These are phyloP conservation scores for Pythium inflatum DNA, from an alignment of 352 stramenopile genomes.

Conservation along the genomic window DNA sequence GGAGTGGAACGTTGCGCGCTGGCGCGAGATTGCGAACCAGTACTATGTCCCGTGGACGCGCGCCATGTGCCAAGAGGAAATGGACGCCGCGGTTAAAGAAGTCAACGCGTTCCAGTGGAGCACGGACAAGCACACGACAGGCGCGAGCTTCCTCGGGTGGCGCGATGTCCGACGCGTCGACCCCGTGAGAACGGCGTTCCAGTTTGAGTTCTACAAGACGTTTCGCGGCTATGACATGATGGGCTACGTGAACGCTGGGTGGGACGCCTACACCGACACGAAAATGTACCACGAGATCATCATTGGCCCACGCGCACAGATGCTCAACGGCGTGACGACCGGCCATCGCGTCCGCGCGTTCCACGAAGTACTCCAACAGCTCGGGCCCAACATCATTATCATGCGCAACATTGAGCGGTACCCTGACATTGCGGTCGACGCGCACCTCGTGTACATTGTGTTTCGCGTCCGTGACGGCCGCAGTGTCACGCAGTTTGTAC, in stretches of 20 bases:
- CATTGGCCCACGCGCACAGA: too few relatives aligned
- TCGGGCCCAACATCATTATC: not conserved
- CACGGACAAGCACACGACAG: not conserved
- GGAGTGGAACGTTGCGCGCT: not conserved
- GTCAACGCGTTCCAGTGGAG: slow-evolving; percentile 8
- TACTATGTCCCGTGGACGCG: slow-evolving; percentile 5
- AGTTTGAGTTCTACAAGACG: slow-evolving; percentile 16
- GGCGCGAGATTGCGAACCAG: not conserved
- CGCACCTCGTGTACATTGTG: not conserved
- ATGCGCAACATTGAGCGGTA: not conserved
- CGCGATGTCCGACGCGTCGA: slow-evolving; percentile 11
- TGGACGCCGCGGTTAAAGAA: not conserved
- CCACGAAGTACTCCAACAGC: not conserved
- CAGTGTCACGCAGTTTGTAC: not conserved
- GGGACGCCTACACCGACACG: slow-evolving; percentile 4
- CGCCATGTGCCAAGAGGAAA: not conserved
- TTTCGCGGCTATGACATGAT: not conserved
- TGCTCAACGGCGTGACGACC: not conserved
- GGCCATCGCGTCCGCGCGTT: not conserved
- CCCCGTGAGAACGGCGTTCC: not conserved
- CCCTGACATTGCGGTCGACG: not conserved
- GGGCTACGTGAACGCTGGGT: not conserved
- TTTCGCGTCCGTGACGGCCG: not conserved
- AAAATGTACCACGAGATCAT: not conserved
- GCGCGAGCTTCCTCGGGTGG: slow-evolving; percentile 14